phyloP scores from a whole-genome alignment of 179 eudicot species.

The Beta macrorhiza region DNA sequence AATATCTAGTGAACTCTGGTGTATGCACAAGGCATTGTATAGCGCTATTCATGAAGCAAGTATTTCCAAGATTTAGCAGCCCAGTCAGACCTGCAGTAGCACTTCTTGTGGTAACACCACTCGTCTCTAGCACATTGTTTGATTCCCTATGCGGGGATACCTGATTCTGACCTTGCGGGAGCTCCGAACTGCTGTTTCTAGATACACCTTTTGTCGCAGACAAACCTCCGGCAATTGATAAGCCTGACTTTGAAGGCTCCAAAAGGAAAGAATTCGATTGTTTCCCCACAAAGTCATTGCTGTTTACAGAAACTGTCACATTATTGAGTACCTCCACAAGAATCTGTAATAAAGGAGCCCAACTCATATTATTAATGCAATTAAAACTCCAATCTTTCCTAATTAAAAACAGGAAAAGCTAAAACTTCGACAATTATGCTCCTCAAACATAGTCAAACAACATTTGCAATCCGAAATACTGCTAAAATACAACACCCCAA shows the following conservation, averaged over 20 bases:
- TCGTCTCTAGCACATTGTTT: constrained; percentile 56
- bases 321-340: constrained; percentile 69
- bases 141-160: constrained; percentile 45
- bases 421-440: background rate
- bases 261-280: constrained; percentile 45
- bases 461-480: background rate
- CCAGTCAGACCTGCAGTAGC: constrained; percentile 87
- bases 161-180: constrained; percentile 45
- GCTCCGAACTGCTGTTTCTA: constrained; percentile 57
- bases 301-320: constrained; percentile 37
- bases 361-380: background rate
- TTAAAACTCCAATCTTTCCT: background rate
- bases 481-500: background rate
- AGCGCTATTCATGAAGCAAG: constrained; percentile 98
- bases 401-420: background rate
- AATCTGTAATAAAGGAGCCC: constrained; percentile 49
- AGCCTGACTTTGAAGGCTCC: constrained; percentile 70
- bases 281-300: constrained; percentile 57
- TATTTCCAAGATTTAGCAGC: constrained; percentile 86
- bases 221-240: constrained; percentile 73
- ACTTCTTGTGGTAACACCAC: constrained; percentile 87
- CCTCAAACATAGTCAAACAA: background rate
- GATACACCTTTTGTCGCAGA: constrained; percentile 69
- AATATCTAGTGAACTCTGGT: constrained; percentile 85
- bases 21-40: constrained; percentile 98